These are phyloP conservation scores for Rhodotorula taiwanensis DNA, from an alignment of 768 basidiomycete genomes.

Conservation along the genomic window DNA sequence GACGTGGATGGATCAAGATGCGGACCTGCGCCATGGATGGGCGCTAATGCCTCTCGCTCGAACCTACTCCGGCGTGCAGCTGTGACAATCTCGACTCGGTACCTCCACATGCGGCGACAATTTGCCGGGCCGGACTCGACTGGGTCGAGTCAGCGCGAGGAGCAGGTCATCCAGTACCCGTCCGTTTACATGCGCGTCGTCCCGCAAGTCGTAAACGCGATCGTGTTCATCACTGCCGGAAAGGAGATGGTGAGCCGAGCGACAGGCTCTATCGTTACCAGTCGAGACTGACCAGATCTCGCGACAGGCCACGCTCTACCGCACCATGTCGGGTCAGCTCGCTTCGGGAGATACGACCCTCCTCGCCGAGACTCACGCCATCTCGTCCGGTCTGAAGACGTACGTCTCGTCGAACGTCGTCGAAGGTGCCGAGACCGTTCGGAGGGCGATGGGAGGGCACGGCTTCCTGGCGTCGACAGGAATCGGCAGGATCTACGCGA, in stretches of 20 bases:
- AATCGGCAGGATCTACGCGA: constrained; percentile 49
- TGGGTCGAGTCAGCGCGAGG: constrained; percentile 51
- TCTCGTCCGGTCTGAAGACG: constrained; percentile 62
- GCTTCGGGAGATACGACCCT: constrained; percentile 56
- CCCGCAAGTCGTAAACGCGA: constrained; percentile 62
- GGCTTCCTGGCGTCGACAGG: constrained; percentile 66
- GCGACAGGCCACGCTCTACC: constrained; percentile 53
- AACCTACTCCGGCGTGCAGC: constrained; percentile 44
- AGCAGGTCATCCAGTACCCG: constrained; percentile 65
- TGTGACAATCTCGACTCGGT: constrained; percentile 62
- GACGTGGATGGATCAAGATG: no score
- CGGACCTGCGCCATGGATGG: no score
- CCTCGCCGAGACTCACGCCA: constrained; percentile 66
- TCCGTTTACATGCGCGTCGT: constrained; percentile 65
- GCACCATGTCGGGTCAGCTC: constrained; percentile 51
- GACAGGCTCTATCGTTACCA: neutral
- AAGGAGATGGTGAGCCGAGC: constrained; percentile 52
- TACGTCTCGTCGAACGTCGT: constrained; percentile 53
- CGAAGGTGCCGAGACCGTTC: constrained; percentile 25
- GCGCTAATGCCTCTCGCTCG: neutral
- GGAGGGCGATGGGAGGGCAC: constrained; percentile 61
- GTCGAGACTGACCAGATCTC: neutral
- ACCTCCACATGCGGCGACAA: constrained; percentile 65
- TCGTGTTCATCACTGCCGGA: constrained; percentile 63
- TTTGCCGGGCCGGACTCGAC: constrained; percentile 46